Base-by-base conservation (phyloP, 2,329 filamentous ascomycete genomes). In the Hypoxylon sp. region DNA sequence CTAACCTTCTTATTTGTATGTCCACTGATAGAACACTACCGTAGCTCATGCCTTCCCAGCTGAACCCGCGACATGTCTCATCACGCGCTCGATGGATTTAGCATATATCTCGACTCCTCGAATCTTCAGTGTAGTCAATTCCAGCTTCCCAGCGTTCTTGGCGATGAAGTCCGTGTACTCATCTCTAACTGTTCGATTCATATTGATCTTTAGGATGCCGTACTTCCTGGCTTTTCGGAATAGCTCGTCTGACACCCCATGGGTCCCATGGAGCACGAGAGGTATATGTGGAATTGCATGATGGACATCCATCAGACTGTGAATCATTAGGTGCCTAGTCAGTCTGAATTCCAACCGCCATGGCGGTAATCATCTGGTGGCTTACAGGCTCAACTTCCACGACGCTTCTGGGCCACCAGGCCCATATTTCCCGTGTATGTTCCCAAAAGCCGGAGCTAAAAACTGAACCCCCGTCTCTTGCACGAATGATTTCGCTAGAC, bases 371-470 rank as follows among this genome's bases (percentile, higher is more conserved):
- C 22, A 31, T 19, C 35, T 13, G 13, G 26, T 24, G 3, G 44
- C 53, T 56, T 56, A 56, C 53, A 56, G 53, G 24, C 14, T 14
- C 10, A 56, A 33, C 33, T 39, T 44, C 53, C 53, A 56, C 19
- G 53, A 56, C 24, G 53, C 53, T 33, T 46, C 33, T 31, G 56
- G 56, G 5, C 77, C n/a, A 81, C 76, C 2, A 88, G 79, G 2
- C 81, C 91, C 91, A 78, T 94, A 93, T 72, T 90, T 87, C 5
- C 91, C 91, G 79, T 94, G 91, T 48, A 94, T 89, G 74, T 93
- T 94, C 3, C 91, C 91, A 80, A 94, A 92, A 0, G 90, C 90
- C 0, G 91, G 92, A 2, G 92, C 92, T 13, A 94, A 81, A 81
- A 90, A 91, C 74, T 51, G 24, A 17, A 48, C 19, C 5, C 54